Evolutionary conservation across 176 grass and related monocot genomes (phyloP).

Genomic region (Musa troglodytarum): DNA sequence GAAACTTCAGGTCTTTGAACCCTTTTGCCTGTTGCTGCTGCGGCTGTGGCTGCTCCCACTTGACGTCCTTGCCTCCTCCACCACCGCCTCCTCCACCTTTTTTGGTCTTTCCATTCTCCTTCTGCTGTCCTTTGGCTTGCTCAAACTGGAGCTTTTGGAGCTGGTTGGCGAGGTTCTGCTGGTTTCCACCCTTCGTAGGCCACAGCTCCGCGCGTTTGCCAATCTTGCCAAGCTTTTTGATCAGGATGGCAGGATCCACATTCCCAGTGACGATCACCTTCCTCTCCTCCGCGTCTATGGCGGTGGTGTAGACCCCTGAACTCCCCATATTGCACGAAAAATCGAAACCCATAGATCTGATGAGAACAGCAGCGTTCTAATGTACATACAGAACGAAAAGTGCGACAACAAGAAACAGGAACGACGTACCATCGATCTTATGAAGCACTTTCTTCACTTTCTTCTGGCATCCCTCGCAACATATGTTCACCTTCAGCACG

Average conservation of each 20-base stretch:
- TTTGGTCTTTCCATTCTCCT: background rate
- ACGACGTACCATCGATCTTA: conserved; percentile 26
- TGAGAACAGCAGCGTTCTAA: no score
- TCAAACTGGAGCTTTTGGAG: conserved; percentile 45
- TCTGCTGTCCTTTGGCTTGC: background rate
- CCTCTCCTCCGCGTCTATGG: conserved; percentile 59
- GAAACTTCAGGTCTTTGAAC: conserved; percentile 20
- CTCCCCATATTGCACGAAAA: no score
- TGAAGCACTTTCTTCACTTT: conserved; percentile 43
- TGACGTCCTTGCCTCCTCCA: background rate
- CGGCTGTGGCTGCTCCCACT: background rate
- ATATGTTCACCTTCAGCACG: conserved; percentile 35
- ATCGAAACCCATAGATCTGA: no score
- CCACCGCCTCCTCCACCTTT: background rate
- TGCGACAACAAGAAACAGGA: background rate
- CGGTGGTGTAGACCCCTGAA: conserved; percentile 61
- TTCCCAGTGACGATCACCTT: conserved; percentile 62
- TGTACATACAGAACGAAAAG: background rate
- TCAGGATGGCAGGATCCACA: conserved; percentile 67
- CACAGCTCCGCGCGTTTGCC: conserved; percentile 74
- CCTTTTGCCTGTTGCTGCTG: conserved; percentile 14
- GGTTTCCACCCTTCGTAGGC: conserved; percentile 39
- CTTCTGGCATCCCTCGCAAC: conserved; percentile 52
- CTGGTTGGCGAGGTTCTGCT: conserved; percentile 32
- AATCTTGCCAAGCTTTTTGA: conserved; percentile 74